Evolutionary conservation across 2,329 filamentous ascomycete species (phyloP), one percentile per base, ranked within the genome.

Genomic region (Zymoseptoria pseudotritici): DNA sequence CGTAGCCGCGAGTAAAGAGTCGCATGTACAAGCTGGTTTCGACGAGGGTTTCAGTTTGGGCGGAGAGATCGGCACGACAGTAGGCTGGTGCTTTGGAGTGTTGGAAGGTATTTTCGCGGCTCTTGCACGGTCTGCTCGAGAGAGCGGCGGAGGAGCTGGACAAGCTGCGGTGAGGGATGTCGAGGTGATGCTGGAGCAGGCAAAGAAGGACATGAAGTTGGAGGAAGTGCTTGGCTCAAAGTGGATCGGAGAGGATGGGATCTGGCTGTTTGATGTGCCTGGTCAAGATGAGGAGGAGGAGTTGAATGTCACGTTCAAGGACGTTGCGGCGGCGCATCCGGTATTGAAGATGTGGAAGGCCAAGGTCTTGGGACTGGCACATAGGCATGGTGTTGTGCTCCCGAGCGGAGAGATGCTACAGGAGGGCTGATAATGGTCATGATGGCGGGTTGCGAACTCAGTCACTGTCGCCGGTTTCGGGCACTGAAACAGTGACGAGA

Each of bases 1-100:
- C 52, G 83, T 97, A 57, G 82, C 87, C 0, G 79, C 78, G 2
- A 89, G 88, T 31, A 97, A 97, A 73, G 83, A 83, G 24, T 77
- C 81, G 54, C 88, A 86, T 68, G 84, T 97, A 24, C 94, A 99
- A 75, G 80, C 81, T 13, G 93, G 93, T 0, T 97, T 99, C 71
- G 94, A 99, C 72, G 90, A 93, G 65, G 93, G 93, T 0, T 97
- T 91, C 72, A 81, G 85, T 13, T 80, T 97, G 0, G 94, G 94
- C 11, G 92, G 91, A 0, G 86, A 87, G 56, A 77, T 97, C 29
- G 94, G 93, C 0, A 73, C 89, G 64, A 81, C 82, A 26, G 87
- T 86, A 0, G 94, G 94, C 0, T 85, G 85, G 65, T 76, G 95
- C 11, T 73, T 96, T 3, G 94, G 94, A 0, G 77, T 90, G 3